A percentile compares a stretch with the other conserved stretches of the same genome.
Conservation (phyloP, 2,329 filamentous ascomycete genomes). For the Aspergillus novoparasiticus region DNA sequence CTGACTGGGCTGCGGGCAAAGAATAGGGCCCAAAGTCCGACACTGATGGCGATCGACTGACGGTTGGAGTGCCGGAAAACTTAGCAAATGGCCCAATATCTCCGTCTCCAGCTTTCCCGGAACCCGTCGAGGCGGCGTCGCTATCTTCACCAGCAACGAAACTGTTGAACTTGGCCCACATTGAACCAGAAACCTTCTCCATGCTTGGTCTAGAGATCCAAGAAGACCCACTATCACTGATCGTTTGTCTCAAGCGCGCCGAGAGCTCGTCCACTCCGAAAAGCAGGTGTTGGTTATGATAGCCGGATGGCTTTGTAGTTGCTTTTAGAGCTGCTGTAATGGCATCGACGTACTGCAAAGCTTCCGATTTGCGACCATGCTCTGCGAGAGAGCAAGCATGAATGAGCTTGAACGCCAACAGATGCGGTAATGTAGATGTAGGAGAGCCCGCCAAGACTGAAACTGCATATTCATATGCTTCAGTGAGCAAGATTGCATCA, state of each 20-base stretch:
- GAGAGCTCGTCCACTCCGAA: slow-evolving; percentile 79
- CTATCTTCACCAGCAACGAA: slow-evolving; percentile 92
- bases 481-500: slow-evolving; percentile 88
- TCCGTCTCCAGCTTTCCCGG: slow-evolving; percentile 57
- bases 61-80: slow-evolving; percentile 72
- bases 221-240: slow-evolving; percentile 76
- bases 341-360: slow-evolving; percentile 86
- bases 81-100: slow-evolving; percentile 81
- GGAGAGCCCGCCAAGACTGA: slow-evolving; percentile 66
- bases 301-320: slow-evolving; percentile 80
- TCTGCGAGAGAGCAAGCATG: slow-evolving; percentile 85
- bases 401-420: slow-evolving; percentile 88
- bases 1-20: slow-evolving; percentile 36
- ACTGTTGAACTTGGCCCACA: slow-evolving; percentile 93
- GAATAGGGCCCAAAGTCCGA: slow-evolving; percentile 69
- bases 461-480: slow-evolving; percentile 89
- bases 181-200: slow-evolving; percentile 88
- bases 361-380: slow-evolving; percentile 77
- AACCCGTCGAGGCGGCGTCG: slow-evolving; percentile 62
- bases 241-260: slow-evolving; percentile 80
- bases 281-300: slow-evolving; percentile 78
- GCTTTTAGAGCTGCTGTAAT: slow-evolving; percentile 75
- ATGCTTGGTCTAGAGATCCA: slow-evolving; percentile 96
- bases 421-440: slow-evolving; percentile 69
- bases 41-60: slow-evolving; percentile 72